Base-by-base conservation (phyloP, 495 filamentous ascomycete genomes). In the Venustampulla echinocandica region DNA sequence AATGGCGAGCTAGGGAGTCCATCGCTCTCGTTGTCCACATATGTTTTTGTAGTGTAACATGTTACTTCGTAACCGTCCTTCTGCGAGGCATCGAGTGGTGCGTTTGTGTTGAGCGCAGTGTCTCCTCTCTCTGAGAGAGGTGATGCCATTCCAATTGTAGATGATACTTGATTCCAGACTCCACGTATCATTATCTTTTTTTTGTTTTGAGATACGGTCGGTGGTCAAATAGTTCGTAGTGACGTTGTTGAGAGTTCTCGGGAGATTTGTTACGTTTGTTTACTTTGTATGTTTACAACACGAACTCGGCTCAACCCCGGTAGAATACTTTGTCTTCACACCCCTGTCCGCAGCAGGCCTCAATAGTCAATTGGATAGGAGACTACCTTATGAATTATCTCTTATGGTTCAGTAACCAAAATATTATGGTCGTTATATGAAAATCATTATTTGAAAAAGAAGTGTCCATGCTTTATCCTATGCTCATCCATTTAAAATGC, bases 1-100 rank as follows among this genome's bases (percentile, higher is more conserved):
- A 64, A 67, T 7, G 62, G 62, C 17, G 62, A 64, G 50, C 62
- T 63, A 27, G 59, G 59, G 5, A 48, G 53, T 0, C 50, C 55
- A 7, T 55, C 50, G 46, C 40, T 52, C 15, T 50, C 42, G 22
- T 18, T 41, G 17, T 52, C 45, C 19, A 39, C 37, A 9, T 15
- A 23, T 22, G 48, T 52, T 15, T 44, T 14, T 2, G 45, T 44
- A 10, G 23, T 47, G 41, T n/a, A 50, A 38, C 42, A 41, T 15
- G 32, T 50, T 11, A 53, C 50, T 37, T 54, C 50, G 41, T 50
- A 57, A n/a, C 43, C 36, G 9, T 33, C 33, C 5, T 42, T 6
- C n/a, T 27, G 41, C 13, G 33, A n/a, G 10, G 19, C 13, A 17
- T 42, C 40, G 13, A 14, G 33, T 13, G 43, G 25, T 6, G 30